A percentile compares a stretch with the other conserved stretches of the same genome.
phyloP scores from a whole-genome alignment of 768 basidiomycete genomes.

The Xerocomus spinulosus region DNA sequence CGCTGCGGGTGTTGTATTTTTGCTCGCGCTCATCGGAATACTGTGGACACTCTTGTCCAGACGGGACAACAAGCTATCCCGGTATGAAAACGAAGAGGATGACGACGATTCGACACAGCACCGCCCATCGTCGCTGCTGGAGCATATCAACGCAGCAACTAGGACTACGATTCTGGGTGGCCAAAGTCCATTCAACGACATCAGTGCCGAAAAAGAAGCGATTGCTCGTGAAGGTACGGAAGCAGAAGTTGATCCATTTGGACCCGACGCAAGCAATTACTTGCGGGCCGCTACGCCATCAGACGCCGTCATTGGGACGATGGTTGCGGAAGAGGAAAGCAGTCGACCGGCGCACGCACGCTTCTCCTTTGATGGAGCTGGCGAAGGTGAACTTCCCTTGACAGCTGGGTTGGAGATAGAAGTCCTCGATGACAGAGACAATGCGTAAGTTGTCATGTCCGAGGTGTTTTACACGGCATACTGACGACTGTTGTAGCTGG shows the following conservation, averaged over 20 bases:
- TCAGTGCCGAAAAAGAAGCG: constrained; percentile 54
- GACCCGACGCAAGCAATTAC: constrained; percentile 72
- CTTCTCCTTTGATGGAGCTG: constrained; percentile 76
- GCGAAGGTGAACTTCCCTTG: constrained; percentile 73
- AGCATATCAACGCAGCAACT: constrained; percentile 88
- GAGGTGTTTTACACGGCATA: not conserved
- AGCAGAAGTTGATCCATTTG: constrained; percentile 50
- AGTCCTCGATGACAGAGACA: constrained; percentile 75
- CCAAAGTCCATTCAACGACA: constrained; percentile 33
- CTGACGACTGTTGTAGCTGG: constrained; percentile 55
- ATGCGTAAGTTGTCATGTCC: constrained; percentile 50
- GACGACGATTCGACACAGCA: constrained; percentile 75
- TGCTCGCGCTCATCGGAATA: constrained; percentile 79
- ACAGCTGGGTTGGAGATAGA: constrained; percentile 67
- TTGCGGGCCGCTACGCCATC: constrained; percentile 78
- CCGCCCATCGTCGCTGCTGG: constrained; percentile 81
- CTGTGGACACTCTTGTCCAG: constrained; percentile 86
- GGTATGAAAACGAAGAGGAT: constrained; percentile 64
- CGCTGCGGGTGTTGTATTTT: constrained; percentile 88
- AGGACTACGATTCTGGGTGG: constrained; percentile 74
- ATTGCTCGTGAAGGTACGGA: constrained; percentile 32
- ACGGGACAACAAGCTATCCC: constrained; percentile 65
- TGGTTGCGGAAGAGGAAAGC: constrained; percentile 56
- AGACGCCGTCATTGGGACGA: constrained; percentile 59
- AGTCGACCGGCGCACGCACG: constrained; percentile 75